Percentiles rank a stretch among this genome's conserved stretches.
Evolutionary conservation across 2,329 filamentous ascomycete species (phyloP).

Genomic region (Alternaria atra): DNA sequence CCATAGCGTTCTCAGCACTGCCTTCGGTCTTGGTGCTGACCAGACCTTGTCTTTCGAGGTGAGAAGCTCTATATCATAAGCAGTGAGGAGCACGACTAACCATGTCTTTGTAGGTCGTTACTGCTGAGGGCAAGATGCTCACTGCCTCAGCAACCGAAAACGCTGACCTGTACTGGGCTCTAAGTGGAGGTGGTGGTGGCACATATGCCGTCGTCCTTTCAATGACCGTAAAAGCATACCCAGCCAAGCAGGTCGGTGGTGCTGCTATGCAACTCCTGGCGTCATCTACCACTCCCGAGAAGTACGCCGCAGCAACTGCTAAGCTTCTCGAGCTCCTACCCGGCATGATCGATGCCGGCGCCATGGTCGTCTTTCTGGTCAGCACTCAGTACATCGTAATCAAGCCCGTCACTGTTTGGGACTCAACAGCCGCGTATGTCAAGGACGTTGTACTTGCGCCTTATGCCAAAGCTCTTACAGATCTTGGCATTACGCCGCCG

Average conservation of each 20-base stretch:
- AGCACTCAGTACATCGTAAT: conserved; percentile 20
- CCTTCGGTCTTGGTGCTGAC: conserved; percentile 42
- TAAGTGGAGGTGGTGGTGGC: conserved; percentile 44
- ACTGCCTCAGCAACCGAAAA: conserved; percentile 41
- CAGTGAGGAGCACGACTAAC: conserved; percentile 3
- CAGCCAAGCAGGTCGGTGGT: conserved; percentile 30
- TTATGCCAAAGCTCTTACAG: conserved; percentile 29
- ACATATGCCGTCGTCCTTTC: conserved; percentile 45
- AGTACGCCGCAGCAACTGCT: conserved; percentile 21
- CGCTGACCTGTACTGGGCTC: conserved; percentile 50
- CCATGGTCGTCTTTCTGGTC: conserved; percentile 29
- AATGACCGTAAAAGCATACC: conserved; percentile 40
- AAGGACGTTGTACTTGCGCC: conserved; percentile 34
- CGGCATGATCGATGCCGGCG: conserved; percentile 31
- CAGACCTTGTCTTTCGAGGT: conserved; percentile 44
- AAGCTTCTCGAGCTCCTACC: conserved; percentile 28
- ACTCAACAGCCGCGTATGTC: conserved; percentile 21
- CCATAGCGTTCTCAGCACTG: conserved; percentile 33
- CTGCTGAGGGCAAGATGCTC: conserved; percentile 39
- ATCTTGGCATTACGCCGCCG: conserved; percentile 27
- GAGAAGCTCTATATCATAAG: background rate
- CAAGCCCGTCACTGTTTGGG: conserved; percentile 13
- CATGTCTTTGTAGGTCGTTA: conserved; percentile 43
- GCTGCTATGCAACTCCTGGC: conserved; percentile 33
- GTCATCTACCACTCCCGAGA: conserved; percentile 23